Evolutionary conservation across 1,284 basidiomycete genomes (phyloP).

Genomic region (Fomitopsis betulina): DNA sequence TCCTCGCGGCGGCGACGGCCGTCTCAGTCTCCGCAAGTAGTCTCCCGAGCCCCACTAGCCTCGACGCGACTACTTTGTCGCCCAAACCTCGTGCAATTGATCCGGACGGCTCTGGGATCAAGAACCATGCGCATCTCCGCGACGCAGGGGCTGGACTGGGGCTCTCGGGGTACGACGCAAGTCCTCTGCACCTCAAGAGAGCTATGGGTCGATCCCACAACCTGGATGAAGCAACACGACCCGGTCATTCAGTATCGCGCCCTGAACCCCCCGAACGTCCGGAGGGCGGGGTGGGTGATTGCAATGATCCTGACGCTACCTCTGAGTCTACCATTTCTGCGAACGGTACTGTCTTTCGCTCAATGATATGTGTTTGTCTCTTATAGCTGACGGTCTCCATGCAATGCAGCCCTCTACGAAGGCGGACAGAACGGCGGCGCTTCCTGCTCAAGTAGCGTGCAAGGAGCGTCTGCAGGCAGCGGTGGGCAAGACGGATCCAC

Average conservation of each 20-base stretch:
- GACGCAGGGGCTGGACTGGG: not conserved
- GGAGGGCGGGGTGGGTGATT: not conserved
- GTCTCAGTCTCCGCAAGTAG: conserved; percentile 9
- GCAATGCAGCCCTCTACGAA: not conserved
- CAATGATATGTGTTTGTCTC: not conserved
- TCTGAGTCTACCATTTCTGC: not conserved
- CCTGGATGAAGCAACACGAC: not conserved
- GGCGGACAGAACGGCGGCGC: conserved; percentile 9
- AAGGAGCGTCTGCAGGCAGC: conserved; percentile 8
- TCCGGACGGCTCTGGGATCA: not conserved
- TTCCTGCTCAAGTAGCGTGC: conserved; percentile 5
- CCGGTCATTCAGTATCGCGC: not conserved
- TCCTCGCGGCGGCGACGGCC: conserved; percentile 17
- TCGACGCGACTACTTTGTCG: not conserved
- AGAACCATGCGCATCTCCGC: not conserved
- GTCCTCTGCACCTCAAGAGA: not conserved
- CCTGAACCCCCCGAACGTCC: not conserved
- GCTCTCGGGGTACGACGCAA: not conserved
- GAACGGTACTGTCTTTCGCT: not conserved
- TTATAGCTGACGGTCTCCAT: not conserved
- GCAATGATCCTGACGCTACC: not conserved
- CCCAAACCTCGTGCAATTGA: not conserved
- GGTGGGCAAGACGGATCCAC: conserved; percentile 1
- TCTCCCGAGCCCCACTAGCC: not conserved
- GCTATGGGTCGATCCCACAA: not conserved